Base-by-base conservation (phyloP, 352 stramenopile species). In the Globisporangium middletonii region DNA sequence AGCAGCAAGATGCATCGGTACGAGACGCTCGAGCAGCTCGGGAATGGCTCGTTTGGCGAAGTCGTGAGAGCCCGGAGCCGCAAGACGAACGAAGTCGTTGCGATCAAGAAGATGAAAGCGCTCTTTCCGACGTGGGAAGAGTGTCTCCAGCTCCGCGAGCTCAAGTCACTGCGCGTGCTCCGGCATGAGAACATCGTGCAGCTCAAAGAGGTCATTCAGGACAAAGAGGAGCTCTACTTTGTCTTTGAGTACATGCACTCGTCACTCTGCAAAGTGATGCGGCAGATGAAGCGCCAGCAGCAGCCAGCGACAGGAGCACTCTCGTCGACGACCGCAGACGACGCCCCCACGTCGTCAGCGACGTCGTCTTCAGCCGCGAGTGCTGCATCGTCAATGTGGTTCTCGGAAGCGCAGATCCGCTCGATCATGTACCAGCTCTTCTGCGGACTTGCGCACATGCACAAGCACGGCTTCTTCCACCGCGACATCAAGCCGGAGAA, bases 11-110 rank as follows among this genome's bases (percentile, higher is more conserved):
- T 95, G 86, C 96, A 97, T 60, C 78, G 88, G 15, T 97, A 97
- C 69, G 90, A 97, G 71, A 71, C 97, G 37, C 84, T 95, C 11
- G 92, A 98, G 63, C 73, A 81, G 49, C 69, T 98, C 18, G 95
- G 95, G 26, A 90, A 98, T 67, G 94, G 94, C 27, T 94, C 95
- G 37, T 98, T 97, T 60, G 92, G 94, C 8, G 90, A 94, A 43
- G 95, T 98, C 23, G 73, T 89, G 23, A 94, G 94, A 58, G 94
- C 94, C 15, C 79, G 92, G 16, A 98, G 88, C 66, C 76, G 86
- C 45, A 89, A 95, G 63, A 97, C 87, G 7, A 82, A 90, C 33
- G 94, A 98, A 58, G 69, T 95, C 30, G 88, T 94, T 18, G 85
- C 83, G 13, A 85, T 94, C 62, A 94, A 94, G 65, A 92, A 92